Percentiles rank a stretch among this genome's conserved stretches.
These are phyloP conservation scores for Penicillium ucsense DNA, from an alignment of 495 filamentous ascomycete species.

Conservation along the genomic window DNA sequence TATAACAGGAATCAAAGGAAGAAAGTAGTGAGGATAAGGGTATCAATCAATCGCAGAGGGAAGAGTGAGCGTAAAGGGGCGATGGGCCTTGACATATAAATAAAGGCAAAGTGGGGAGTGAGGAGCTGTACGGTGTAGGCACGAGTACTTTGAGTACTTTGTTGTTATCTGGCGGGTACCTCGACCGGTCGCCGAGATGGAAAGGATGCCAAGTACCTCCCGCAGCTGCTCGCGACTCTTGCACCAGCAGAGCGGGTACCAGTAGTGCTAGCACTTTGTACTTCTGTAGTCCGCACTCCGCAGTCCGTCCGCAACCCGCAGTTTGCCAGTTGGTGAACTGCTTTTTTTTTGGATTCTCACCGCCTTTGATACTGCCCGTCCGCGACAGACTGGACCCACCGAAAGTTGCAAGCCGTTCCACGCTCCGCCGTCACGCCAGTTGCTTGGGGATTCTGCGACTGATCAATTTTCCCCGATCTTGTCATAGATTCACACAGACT, in stretches of 20 bases:
- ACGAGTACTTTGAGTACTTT: conserved; percentile 6
- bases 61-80: conserved; percentile 4
- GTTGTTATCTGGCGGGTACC: neutral
- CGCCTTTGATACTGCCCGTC: no score
- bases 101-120: conserved; percentile 12
- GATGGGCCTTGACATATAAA: conserved; percentile 4
- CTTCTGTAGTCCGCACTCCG: no score
- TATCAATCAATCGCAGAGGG: conserved; percentile 2
- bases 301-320: no score
- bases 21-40: neutral
- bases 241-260: no score
- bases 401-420: conserved; percentile 10
- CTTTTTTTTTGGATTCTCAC: no score
- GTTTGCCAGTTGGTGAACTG: no score
- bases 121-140: conserved; percentile 27
- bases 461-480: conserved; percentile 5
- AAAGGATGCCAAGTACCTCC: no score
- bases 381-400: conserved; percentile 1
- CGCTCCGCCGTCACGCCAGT: conserved; percentile 16
- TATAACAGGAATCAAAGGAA: neutral
- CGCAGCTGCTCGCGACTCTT: no score
- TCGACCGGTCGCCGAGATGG: neutral
- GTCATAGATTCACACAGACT: conserved; percentile 2
- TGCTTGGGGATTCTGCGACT: conserved; percentile 3
- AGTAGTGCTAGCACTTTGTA: no score